Evolutionary conservation across 208 protist genomes (phyloP).

Genomic region (Leishmania guyanensis): DNA sequence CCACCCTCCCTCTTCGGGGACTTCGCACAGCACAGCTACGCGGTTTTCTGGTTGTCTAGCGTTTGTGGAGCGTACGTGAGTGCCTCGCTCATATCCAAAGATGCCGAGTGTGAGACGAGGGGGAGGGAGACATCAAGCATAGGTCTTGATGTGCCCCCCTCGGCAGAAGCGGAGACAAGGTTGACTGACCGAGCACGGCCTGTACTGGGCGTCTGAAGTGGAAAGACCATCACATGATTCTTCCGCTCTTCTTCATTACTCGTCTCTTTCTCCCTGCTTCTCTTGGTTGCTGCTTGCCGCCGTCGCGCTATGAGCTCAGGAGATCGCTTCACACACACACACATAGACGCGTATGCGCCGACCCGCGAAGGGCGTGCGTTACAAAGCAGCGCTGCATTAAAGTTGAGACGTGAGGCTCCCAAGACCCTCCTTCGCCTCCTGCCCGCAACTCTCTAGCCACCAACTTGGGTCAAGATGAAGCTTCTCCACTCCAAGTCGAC

Average conservation of each 20-base stretch:
- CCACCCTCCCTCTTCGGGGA: not conserved
- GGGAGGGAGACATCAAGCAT: not conserved
- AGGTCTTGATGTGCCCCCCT: not conserved
- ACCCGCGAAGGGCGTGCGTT: not conserved
- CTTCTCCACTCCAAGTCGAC: constrained; percentile 70
- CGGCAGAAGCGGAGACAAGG: not conserved
- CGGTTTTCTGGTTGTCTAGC: not conserved
- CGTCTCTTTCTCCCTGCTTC: not conserved
- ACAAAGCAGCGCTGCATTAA: not conserved
- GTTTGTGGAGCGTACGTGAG: not conserved
- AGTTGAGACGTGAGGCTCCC: not conserved
- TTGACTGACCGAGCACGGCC: not conserved
- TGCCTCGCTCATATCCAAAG: not conserved
- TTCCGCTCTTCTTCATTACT: not conserved
- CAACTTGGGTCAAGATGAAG: constrained; percentile 46
- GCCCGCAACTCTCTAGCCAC: not conserved
- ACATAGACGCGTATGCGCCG: not conserved
- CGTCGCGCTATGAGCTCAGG: not conserved
- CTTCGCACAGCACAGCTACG: not conserved
- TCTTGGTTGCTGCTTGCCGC: not conserved
- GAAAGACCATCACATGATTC: not conserved
- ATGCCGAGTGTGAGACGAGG: not conserved
- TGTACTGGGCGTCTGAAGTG: not conserved
- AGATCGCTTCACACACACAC: not conserved
- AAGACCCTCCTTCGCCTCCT: not conserved